phyloP scores from a whole-genome alignment of 176 grass and related monocot species.

The Saccharum spontaneum region DNA sequence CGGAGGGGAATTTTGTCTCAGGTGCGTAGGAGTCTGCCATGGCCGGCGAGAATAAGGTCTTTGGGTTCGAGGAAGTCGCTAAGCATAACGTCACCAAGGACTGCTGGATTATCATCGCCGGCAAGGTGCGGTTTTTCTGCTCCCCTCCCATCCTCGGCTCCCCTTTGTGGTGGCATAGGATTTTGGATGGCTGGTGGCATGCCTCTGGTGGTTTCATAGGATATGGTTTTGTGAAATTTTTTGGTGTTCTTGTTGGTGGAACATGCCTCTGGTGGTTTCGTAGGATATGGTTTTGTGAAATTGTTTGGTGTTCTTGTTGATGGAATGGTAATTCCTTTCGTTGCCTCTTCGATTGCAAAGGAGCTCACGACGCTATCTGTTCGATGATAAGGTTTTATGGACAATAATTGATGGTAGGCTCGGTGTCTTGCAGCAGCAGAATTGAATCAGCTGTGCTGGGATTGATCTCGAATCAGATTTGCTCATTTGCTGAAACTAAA shows the following conservation, averaged over 20 bases:
- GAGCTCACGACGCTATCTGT: background rate
- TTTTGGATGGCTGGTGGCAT: background rate
- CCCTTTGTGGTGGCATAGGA: background rate
- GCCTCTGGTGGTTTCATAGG: background rate
- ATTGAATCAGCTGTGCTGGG: background rate
- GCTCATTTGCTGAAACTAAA: background rate
- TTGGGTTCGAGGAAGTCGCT: constrained; percentile 69
- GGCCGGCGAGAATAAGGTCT: constrained; percentile 53
- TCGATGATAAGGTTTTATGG: background rate
- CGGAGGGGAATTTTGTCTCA: background rate
- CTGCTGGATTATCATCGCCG: constrained; percentile 79
- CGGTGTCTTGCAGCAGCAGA: background rate
- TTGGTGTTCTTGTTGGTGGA: background rate
- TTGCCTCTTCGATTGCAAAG: background rate
- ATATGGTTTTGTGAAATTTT: background rate
- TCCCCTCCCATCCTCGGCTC: background rate
- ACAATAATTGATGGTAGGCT: background rate
- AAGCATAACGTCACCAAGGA: constrained; percentile 80
- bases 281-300: background rate
- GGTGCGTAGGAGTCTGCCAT: constrained; percentile 29
- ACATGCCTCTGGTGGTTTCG: background rate
- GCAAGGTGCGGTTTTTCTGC: constrained; percentile 54
- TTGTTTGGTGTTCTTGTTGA: background rate
- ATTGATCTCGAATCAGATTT: background rate
- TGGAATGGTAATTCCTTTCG: background rate